Base-by-base conservation (phyloP, 2,329 filamentous ascomycete species). In the Zymoseptoria brevis region DNA sequence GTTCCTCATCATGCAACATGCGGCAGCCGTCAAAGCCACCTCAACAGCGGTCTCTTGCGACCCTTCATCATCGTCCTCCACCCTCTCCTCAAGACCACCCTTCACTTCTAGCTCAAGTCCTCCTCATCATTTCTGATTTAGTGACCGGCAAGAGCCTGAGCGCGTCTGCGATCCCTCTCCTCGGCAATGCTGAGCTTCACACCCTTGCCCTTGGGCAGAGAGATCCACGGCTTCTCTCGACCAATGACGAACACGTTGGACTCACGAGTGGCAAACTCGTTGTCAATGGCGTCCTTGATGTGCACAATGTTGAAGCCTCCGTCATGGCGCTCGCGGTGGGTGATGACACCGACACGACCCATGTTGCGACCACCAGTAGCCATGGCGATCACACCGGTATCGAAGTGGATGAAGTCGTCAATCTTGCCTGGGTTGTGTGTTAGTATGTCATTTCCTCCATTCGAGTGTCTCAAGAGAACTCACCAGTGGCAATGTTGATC, bases 311-410 rank as follows among this genome's bases (percentile, higher is more conserved):
- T 95, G 89, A 99, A 99, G 80, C 94, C 94, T 85, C 94, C 94
- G 74, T 99, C 94, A 86, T 99, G 94, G 75, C 94, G 90, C 87
- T 99, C 94, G 85, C 94, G 93, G 87, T 99, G 92, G 75, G 94
- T 97, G 84, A 99, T 95, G 79, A 97, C 93, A 89, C 94, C 94
- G 76, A 99, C 93, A 93, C 94, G 94, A 79, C 94, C 94, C 93
- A 97, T 99, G 90, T 99, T 99, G 78, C 93, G 94, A 87, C 94
- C 94, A 87, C 94, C 94, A 72, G 94, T 99, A 76, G 88, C 89
- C 93, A 99, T 99, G 80, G 89, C 91, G 73, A 99, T 91, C 77
- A 90, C 88, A 81, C 93, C 94, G 76, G 92, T 96, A 80, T 99
- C 94, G 83, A 99, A 99, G 82, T 88, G 89, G 86, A 97, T 91